Evolutionary conservation across 2,329 filamentous ascomycete species (phyloP).

Genomic region (Calonectria pseudoturangicola): DNA sequence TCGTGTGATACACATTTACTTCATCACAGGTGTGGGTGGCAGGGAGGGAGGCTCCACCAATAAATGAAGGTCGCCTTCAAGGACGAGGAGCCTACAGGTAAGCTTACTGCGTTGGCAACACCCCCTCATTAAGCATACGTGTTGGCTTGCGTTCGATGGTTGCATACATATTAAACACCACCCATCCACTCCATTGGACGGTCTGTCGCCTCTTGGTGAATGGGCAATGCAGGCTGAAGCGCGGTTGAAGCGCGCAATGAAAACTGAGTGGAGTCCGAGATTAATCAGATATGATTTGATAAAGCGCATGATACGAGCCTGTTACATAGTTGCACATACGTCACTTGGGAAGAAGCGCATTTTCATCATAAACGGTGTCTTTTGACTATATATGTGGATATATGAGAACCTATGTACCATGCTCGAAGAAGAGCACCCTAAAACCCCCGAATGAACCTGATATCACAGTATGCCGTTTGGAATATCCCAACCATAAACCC

Average conservation of each 20-base stretch:
- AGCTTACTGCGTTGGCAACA: constrained; percentile 9
- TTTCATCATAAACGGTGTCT: constrained; percentile 15
- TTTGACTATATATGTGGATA: constrained; percentile 8
- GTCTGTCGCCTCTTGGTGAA: too few species aligned
- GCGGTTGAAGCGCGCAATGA: neutral
- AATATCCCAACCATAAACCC: constrained; percentile 15
- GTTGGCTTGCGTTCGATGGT: neutral
- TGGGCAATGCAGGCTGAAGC: neutral
- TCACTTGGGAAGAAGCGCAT: neutral
- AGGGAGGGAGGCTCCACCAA: constrained; percentile 5
- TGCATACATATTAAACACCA: neutral
- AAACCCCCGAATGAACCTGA: constrained; percentile 4
- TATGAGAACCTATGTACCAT: constrained; percentile 7
- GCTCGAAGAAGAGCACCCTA: neutral
- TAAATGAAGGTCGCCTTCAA: neutral
- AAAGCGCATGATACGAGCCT: neutral
- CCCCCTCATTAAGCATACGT: neutral
- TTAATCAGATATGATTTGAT: neutral
- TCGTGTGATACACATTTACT: too few species aligned
- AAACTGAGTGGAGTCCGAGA: too few species aligned
- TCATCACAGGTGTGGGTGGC: too few species aligned
- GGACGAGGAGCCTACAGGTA: neutral
- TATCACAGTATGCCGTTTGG: constrained; percentile 18
- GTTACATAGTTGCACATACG: neutral
- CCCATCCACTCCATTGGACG: neutral